These are phyloP conservation scores for Aspergillus unguis DNA, from an alignment of 2,329 filamentous ascomycete genomes.

Conservation along the genomic window DNA sequence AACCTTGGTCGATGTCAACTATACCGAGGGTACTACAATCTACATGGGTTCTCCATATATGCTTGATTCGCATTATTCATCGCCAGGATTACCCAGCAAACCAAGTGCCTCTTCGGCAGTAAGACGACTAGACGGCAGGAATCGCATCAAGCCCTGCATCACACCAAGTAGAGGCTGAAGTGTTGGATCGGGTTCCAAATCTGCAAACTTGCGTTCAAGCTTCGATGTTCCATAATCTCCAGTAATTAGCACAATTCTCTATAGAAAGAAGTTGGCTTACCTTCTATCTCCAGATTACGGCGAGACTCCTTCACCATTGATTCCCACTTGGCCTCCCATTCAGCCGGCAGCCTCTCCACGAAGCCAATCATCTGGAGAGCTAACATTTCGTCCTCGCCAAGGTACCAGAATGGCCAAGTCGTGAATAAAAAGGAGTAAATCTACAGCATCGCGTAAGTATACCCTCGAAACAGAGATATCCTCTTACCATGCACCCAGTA, in stretches of 20 bases:
- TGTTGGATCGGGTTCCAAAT: slow-evolving; percentile 11
- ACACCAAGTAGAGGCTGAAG: slow-evolving; percentile 18
- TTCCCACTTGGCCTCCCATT: slow-evolving; percentile 21
- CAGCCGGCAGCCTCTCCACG: slow-evolving; percentile 17
- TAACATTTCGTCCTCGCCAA: slow-evolving; percentile 15
- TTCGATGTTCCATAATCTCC: slow-evolving; percentile 13
- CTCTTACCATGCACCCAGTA: slow-evolving; percentile 23
- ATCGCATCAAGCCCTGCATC: slow-evolving; percentile 22
- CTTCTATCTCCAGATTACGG: slow-evolving; percentile 8
- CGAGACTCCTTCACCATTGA: slow-evolving; percentile 11
- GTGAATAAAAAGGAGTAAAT: slow-evolving; percentile 23
- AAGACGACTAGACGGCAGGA: slow-evolving; percentile 22
- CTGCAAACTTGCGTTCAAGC: slow-evolving; percentile 18
- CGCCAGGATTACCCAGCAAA: slow-evolving; percentile 1
- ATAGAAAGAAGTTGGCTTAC: too few relatives aligned
- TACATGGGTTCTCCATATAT: too few relatives aligned
- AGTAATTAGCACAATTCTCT: slow-evolving; percentile 8
- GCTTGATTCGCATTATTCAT: not conserved
- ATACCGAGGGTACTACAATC: too few relatives aligned
- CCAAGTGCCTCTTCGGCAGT: slow-evolving; percentile 18
- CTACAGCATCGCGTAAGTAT: slow-evolving; percentile 7
- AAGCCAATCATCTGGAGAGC: slow-evolving; percentile 23
- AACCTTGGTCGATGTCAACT: too few relatives aligned
- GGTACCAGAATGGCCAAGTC: slow-evolving; percentile 18
- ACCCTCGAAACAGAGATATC: not conserved